Evolutionary conservation across 805 yeast genomes (phyloP), one percentile per base, ranked within the genome.

Genomic region (Zygotorulaspora florentina): DNA sequence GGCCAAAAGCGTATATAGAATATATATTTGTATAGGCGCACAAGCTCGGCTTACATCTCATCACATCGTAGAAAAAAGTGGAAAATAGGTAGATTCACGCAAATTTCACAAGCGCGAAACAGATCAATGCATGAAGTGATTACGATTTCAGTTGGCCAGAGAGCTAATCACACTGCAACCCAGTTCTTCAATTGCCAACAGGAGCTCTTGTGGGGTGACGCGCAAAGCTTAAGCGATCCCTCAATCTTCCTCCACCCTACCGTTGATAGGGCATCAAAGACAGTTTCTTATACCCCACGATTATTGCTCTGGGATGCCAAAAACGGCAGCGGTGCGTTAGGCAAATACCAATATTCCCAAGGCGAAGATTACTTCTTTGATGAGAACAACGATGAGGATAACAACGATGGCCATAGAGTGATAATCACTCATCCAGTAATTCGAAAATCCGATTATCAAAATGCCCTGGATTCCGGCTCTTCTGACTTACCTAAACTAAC

Each of bases 151-250:
- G 68, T 80, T 4, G 86, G 96, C 0, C 90, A 85, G 9, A 59
- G 72, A 16, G 75, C 96, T 0, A 87, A 87, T 55, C 91, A 86
- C 61, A 62, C 87, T n/a, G 63, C 77, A 2, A 77, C 96, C 0
- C 96, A 87, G 56, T 83, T 87, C 59, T 87, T 81, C 70, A 91
- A 93, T 58, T 65, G 77, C 10, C 96, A 88, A 62, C 95, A 87
- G 79, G 57, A 73, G 84, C 36, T 81, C 79, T 26, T 84, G 75
- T 58, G 62, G 63, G n/a, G 59, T 61, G 30, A 56, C 61, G 8
- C 48, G 50, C 35, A 10, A 44, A 57, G 35, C 46, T 57, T 18
- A 3, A 60, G 64, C 46, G 77, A 74, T 48, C 75, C 83, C 2
- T 43, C 66, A 13, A 70, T 81, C 3, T 73, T 73, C 48, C 71